These are phyloP conservation scores for Monilinia vaccinii-corymbosi DNA, from an alignment of 2,329 filamentous ascomycete species.

Conservation along the genomic window DNA sequence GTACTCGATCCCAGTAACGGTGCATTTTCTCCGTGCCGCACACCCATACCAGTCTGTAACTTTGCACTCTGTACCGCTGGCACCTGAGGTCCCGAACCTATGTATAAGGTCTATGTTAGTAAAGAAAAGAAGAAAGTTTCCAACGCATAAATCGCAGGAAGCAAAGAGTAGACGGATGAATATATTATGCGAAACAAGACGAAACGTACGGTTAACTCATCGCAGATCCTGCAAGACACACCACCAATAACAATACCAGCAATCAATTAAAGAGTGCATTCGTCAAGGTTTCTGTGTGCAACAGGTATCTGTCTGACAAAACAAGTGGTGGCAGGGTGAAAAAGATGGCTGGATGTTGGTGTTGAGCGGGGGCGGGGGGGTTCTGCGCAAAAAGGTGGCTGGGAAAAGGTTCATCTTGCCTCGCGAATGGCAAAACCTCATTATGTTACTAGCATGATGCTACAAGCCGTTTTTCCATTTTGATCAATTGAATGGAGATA, in stretches of 20 bases:
- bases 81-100: constrained; percentile 22
- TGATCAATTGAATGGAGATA: constrained; percentile 4
- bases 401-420: background rate
- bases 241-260: constrained; percentile 20
- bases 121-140: constrained; percentile 10
- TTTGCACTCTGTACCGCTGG: constrained; percentile 17
- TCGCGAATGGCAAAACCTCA: background rate
- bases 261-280: constrained; percentile 25
- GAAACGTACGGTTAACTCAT: constrained; percentile 26
- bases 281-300: constrained; percentile 12
- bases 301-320: background rate
- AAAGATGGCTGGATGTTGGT: constrained; percentile 7
- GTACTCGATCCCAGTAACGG: constrained; percentile 21
- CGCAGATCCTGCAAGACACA: constrained; percentile 12
- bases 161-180: background rate
- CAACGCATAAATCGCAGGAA: background rate
- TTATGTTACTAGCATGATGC: background rate
- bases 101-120: constrained; percentile 13
- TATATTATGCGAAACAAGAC: background rate
- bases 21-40: constrained; percentile 15
- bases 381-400: constrained; percentile 5
- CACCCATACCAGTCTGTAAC: constrained; percentile 17
- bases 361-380: background rate
- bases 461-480: constrained; percentile 9
- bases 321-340: constrained; percentile 3